These are phyloP conservation scores for Dactylellina drechsleri DNA, from an alignment of 2,329 filamentous ascomycete genomes.

Conservation along the genomic window DNA sequence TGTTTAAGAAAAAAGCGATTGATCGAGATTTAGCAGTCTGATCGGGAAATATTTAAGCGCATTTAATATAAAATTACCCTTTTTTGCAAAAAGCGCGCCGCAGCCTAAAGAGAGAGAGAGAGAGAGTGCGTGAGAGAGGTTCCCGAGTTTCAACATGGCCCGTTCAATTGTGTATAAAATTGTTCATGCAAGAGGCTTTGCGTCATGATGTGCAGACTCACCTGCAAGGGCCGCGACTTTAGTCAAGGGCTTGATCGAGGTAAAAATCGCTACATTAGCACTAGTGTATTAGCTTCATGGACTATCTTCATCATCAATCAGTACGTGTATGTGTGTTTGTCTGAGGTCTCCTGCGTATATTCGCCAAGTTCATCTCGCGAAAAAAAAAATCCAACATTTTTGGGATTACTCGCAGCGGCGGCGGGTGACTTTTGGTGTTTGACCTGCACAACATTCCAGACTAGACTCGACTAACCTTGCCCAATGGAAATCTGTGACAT, in stretches of 20 bases:
- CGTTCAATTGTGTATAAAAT: background rate
- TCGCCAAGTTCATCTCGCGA: background rate
- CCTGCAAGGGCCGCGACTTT: conserved; percentile 57
- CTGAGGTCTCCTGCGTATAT: conserved; percentile 12
- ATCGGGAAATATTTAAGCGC: conserved; percentile 38
- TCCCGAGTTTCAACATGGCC: conserved; percentile 36
- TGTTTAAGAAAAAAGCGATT: background rate
- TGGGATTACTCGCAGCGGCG: conserved; percentile 22
- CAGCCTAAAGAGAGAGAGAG: conserved; percentile 40
- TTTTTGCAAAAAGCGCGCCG: conserved; percentile 57
- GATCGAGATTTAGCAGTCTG: conserved; percentile 34
- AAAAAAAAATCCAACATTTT: conserved; percentile 15
- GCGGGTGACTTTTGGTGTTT: conserved; percentile 17
- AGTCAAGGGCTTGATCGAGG: conserved; percentile 58
- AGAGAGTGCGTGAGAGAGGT: conserved; percentile 11
- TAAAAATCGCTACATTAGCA: conserved; percentile 56
- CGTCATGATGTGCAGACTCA: conserved; percentile 40
- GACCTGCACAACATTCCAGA: conserved; percentile 45
- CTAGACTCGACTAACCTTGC: conserved; percentile 54
- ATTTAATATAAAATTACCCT: conserved; percentile 54
- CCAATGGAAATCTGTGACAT: conserved; percentile 54
- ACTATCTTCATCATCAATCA: too few species aligned
- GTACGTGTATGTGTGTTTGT: background rate
- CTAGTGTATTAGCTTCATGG: background rate
- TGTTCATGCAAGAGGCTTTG: conserved; percentile 28